Base-by-base conservation (phyloP, 768 basidiomycete genomes). In the Lyophyllum semitale region DNA sequence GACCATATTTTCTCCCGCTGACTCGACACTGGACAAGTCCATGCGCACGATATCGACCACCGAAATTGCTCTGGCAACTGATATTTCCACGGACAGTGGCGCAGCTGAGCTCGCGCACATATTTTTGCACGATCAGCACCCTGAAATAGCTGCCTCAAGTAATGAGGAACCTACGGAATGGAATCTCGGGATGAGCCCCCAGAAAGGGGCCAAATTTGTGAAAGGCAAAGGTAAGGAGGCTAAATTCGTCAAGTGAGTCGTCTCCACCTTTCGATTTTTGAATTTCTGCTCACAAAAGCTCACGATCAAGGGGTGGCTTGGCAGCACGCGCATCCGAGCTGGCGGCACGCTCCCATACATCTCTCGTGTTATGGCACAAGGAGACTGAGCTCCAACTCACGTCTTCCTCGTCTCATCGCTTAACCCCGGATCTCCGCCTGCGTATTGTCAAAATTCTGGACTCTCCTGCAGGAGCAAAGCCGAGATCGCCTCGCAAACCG, bases 141-240 rank as follows among this genome's bases (percentile, higher is more conserved):
- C 78, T 59, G 66, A 74, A 63, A 62, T 70, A 2, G 71, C 73
- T 8, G 59, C 66, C 12, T 51, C 54, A 1, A 59, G 59, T 37
- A 53, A 59, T 12, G 57, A 54, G 15, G 73, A 76, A 43, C 65
- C 63, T 2, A 74, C 73, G 1, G 70, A 71, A 11, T 76, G 83
- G n/a, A 85, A 84, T 1, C 60, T 88, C 35, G 76, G 76, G 55
- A 61, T 84, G 50, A 88, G 84, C 66, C 86, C 86, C 0, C 76
- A 82, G 59, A 87, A 86, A 68, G 53, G 52, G 30, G 23, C 47
- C 1, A 60, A 53, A 29, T 69, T 69, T 20, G 69, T 55, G 0
- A 73, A 71, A 45, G 73, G 71, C 15, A 78, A 76, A 63, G 73
- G 70, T 25, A 65, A 59, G 43, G 58, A 60, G 25, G 66, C 69